Percentiles rank a stretch among this genome's conserved stretches.
These are phyloP conservation scores for Tremellales sp. DNA, from an alignment of 1,284 basidiomycete genomes.

Conservation along the genomic window DNA sequence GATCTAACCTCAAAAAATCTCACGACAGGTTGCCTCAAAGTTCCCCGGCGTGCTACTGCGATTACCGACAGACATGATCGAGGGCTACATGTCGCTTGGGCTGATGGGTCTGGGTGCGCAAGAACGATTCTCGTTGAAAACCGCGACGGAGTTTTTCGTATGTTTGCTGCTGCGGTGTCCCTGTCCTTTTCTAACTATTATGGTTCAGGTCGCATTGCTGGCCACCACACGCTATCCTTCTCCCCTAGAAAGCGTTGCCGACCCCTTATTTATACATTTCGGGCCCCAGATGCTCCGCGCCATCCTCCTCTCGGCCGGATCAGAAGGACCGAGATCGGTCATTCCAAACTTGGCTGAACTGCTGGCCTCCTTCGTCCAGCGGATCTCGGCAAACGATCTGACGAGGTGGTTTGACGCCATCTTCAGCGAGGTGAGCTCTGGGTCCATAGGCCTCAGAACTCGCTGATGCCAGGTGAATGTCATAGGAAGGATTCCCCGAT, in stretches of 20 bases:
- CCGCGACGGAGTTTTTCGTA: constrained; percentile 76
- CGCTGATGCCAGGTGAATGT: background rate
- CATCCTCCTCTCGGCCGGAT: constrained; percentile 70
- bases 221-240: constrained; percentile 45
- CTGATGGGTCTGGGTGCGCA: constrained; percentile 67
- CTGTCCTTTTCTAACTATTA: background rate
- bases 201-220: constrained; percentile 40
- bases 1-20: too few species aligned
- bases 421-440: constrained; percentile 59
- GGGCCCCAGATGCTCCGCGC: constrained; percentile 68
- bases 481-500: constrained; percentile 44
- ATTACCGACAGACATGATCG: constrained; percentile 62
- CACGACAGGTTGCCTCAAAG: constrained; percentile 62
- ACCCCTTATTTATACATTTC: constrained; percentile 56
- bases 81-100: constrained; percentile 68
- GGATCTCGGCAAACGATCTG: constrained; percentile 55
- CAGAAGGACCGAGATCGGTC: constrained; percentile 74
- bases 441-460: background rate
- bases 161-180: constrained; percentile 28
- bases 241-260: constrained; percentile 37
- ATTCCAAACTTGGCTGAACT: constrained; percentile 78
- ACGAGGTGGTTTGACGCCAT: constrained; percentile 67
- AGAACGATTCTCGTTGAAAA: constrained; percentile 79
- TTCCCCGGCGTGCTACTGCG: constrained; percentile 68
- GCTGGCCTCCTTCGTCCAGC: constrained; percentile 60